Conservation (phyloP, 2,329 filamentous ascomycete species). For the Myriosclerotinia duriaeana region DNA sequence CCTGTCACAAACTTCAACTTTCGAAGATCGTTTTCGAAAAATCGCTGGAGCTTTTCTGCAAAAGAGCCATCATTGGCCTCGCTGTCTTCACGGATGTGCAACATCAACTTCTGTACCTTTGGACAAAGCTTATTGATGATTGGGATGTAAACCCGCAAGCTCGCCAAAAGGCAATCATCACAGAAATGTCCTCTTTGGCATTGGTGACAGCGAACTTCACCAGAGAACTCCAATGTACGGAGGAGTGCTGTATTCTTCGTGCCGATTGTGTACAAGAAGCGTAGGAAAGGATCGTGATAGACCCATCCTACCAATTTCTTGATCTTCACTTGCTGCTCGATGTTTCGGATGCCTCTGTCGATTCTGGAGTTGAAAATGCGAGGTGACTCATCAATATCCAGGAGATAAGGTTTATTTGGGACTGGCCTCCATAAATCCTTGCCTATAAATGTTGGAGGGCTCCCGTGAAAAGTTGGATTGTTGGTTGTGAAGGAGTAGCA, state of each 20-base stretch:
- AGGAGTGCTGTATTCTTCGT: constrained; percentile 20
- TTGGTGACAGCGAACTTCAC: not conserved
- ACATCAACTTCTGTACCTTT: no score
- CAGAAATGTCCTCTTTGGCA: no score
- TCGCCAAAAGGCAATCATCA: no score
- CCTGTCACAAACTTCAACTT: no score
- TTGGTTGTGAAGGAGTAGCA: not conserved
- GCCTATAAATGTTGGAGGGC: not conserved
- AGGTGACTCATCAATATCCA: no score
- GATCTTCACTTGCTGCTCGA: not conserved
- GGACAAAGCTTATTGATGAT: not conserved
- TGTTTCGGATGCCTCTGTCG: not conserved
- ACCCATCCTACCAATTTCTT: constrained; percentile 21
- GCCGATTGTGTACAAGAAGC: constrained; percentile 28
- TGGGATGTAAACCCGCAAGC: not conserved
- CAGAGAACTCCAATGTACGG: not conserved
- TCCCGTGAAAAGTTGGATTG: not conserved
- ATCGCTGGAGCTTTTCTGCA: no score
- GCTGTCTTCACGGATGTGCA: no score
- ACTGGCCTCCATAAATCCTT: not conserved
- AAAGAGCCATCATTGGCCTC: no score
- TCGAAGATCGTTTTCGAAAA: no score
- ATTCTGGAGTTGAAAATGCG: no score
- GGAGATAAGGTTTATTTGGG: not conserved
- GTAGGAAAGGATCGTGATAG: constrained; percentile 25